Percentiles rank a stretch among this genome's conserved stretches.
Evolutionary conservation across 441 rosid species (phyloP).

Genomic region (Populus tomentosa): DNA sequence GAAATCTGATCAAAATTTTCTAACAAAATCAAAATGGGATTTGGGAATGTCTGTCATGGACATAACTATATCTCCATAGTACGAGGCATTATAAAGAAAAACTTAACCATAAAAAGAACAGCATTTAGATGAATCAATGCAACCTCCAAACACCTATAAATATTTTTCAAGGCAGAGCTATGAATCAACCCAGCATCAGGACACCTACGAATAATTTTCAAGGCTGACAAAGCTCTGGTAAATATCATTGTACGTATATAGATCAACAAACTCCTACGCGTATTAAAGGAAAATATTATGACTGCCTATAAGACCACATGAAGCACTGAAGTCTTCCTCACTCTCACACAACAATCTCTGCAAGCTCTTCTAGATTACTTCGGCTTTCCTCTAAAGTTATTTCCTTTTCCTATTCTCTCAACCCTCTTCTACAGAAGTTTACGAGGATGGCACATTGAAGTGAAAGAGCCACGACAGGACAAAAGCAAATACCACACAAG

Average conservation of each 20-base stretch:
- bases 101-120: background rate
- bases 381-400: background rate
- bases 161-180: background rate
- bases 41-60: background rate
- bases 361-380: background rate
- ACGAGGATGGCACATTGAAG: conserved; percentile 39
- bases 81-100: background rate
- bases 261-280: background rate
- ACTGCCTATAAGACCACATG: background rate
- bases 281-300: background rate
- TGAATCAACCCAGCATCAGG: background rate
- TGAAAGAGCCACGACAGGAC: conserved; percentile 60
- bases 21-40: background rate
- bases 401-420: background rate
- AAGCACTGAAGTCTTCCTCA: background rate
- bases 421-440: conserved; percentile 10
- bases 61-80: background rate
- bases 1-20: background rate
- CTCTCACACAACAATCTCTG: background rate
- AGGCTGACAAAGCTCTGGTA: background rate
- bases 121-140: background rate
- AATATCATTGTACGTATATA: background rate
- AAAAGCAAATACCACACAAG: conserved; percentile 56
- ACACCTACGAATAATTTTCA: background rate
- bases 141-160: background rate